A percentile compares a stretch with the other conserved stretches of the same genome.
These are phyloP conservation scores for Geotrichum europaeum DNA, from an alignment of 1,139 yeast genomes.

Conservation along the genomic window DNA sequence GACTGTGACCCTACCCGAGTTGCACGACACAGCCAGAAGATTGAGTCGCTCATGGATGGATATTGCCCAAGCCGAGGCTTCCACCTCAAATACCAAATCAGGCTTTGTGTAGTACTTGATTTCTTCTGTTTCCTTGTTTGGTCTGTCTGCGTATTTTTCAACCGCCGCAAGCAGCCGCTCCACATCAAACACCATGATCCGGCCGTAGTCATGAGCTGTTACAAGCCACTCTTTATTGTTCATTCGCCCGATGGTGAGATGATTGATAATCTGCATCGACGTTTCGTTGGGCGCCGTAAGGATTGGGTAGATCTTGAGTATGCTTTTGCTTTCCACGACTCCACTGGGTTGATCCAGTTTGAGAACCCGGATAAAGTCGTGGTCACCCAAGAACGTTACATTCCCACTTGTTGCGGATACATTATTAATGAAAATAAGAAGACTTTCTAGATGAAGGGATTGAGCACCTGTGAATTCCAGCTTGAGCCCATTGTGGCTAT, in stretches of 20 bases:
- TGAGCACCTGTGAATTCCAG: not conserved
- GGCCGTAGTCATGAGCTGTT: conserved; percentile 54
- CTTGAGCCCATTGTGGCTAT: not conserved
- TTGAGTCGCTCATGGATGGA: conserved; percentile 40
- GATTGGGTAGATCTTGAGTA: not conserved
- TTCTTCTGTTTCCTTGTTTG: not conserved
- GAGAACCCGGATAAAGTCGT: not conserved
- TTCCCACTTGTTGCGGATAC: not conserved
- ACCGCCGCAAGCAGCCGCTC: conserved; percentile 21
- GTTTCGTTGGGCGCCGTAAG: not conserved
- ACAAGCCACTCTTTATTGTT: conserved; percentile 33
- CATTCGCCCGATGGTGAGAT: conserved; percentile 32
- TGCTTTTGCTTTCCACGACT: not conserved
- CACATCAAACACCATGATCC: conserved; percentile 43
- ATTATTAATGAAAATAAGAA: not conserved
- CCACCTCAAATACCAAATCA: conserved; percentile 5
- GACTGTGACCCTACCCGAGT: conserved; percentile 46
- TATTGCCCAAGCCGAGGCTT: conserved; percentile 60
- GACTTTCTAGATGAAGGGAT: not conserved
- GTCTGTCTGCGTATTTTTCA: not conserved
- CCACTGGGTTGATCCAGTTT: not conserved
- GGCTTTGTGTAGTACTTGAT: not conserved
- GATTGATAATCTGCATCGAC: conserved; percentile 40
- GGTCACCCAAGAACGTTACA: not conserved
- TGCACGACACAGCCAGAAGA: conserved; percentile 52